A percentile compares a stretch with the other conserved stretches of the same genome.
phyloP scores from a whole-genome alignment of 2,329 filamentous ascomycete genomes.

The Rosellinia necatrix region DNA sequence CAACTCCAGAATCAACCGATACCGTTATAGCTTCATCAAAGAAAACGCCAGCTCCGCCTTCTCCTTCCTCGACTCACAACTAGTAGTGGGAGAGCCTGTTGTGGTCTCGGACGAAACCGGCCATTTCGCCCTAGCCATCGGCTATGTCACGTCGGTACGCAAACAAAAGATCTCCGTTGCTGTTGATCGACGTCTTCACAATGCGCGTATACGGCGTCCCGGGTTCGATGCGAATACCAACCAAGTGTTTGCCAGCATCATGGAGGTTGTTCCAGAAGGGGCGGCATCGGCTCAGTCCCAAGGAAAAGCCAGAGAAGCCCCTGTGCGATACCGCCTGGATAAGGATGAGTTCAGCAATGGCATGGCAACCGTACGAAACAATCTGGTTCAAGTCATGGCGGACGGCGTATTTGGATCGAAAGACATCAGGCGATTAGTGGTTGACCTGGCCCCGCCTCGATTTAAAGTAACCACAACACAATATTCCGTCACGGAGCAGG shows the following conservation, averaged over 20 bases:
- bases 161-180: conserved; percentile 81
- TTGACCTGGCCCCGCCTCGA: conserved; percentile 73
- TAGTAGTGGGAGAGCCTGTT: conserved; percentile 84
- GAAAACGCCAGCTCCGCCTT: conserved; percentile 64
- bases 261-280: conserved; percentile 74
- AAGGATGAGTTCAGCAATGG: conserved; percentile 99
- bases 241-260: conserved; percentile 88
- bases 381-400: conserved; percentile 90
- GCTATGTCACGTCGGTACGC: conserved; percentile 80
- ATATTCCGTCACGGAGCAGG: conserved; percentile 65
- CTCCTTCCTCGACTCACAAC: conserved; percentile 89
- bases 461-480: conserved; percentile 72
- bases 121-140: conserved; percentile 92
- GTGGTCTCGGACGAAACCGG: conserved; percentile 96
- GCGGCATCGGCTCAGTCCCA: conserved; percentile 56
- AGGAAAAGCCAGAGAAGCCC: conserved; percentile 56
- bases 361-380: conserved; percentile 93
- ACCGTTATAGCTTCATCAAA: conserved; percentile 83
- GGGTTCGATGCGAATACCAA: conserved; percentile 79
- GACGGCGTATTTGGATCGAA: conserved; percentile 71
- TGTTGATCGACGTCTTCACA: conserved; percentile 88
- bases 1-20: conserved; percentile 86
- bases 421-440: conserved; percentile 77
- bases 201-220: conserved; percentile 74
- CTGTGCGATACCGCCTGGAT: conserved; percentile 80